Evolutionary conservation across 495 filamentous ascomycete species (phyloP).

Genomic region (Penicillium ochrochloron): DNA sequence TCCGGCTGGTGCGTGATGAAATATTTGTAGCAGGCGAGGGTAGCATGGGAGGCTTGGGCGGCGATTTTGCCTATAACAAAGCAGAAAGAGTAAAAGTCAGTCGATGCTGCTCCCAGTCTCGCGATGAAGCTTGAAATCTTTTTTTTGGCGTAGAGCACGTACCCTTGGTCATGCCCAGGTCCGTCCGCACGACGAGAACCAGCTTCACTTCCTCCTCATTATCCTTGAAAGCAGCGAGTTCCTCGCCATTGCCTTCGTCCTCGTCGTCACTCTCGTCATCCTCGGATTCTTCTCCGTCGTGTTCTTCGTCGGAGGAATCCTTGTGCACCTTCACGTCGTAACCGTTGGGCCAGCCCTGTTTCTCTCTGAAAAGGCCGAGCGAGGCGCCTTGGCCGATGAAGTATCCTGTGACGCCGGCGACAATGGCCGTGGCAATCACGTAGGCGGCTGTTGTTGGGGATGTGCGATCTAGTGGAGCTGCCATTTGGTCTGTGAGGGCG

Average conservation of each 20-base stretch:
- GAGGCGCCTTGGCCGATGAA: conserved; percentile 59
- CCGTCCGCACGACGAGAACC: conserved; percentile 88
- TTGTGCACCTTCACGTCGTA: conserved; percentile 55
- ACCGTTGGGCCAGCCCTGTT: conserved; percentile 55
- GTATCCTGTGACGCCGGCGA: conserved; percentile 70
- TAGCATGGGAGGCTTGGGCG: conserved; percentile 94
- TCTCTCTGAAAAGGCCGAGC: conserved; percentile 52
- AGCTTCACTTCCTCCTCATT: conserved; percentile 87
- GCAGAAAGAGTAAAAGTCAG: conserved; percentile 16
- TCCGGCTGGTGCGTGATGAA: conserved; percentile 61
- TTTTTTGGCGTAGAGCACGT: conserved; percentile 22
- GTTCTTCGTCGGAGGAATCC: conserved; percentile 50
- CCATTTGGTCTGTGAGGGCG: conserved; percentile 36
- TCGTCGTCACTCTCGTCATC: conserved; percentile 44
- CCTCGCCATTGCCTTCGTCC: conserved; percentile 46
- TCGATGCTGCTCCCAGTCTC: background rate
- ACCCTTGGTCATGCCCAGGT: conserved; percentile 97
- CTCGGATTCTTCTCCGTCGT: conserved; percentile 28
- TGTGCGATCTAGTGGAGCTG: conserved; percentile 44
- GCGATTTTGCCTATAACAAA: conserved; percentile 83
- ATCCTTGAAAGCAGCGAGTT: conserved; percentile 51
- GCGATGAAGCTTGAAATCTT: background rate
- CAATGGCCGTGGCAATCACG: conserved; percentile 65
- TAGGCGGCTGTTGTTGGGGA: conserved; percentile 54
- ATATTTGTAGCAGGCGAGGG: conserved; percentile 93